Evolutionary conservation across 2,329 filamentous ascomycete genomes (phyloP), one percentile per base, ranked within the genome.

Genomic region (Fusarium bulbicola): DNA sequence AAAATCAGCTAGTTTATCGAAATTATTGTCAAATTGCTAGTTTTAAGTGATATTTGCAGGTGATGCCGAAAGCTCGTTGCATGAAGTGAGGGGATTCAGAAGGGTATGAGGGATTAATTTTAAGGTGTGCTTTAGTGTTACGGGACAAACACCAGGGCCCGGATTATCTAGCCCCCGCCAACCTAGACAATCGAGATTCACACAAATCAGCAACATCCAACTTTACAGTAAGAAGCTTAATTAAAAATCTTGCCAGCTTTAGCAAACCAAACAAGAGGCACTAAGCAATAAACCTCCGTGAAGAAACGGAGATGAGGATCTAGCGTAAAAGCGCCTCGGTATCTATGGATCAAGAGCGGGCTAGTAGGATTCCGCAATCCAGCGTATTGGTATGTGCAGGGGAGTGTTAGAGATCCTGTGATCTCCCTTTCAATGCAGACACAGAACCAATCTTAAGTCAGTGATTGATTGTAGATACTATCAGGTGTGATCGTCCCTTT

Each of bases 291-390:
- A 7, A 50, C 15, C 30, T 32, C 28, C 15, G 28, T 24, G 8
- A 24, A 32, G 30, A 7, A 34, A 34, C 21, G 15, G 47, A 50
- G 28, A 24, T 34, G 4, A 34, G 8, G 12, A n/a, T 4, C 7
- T 7, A 24, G 16, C 4, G 11, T 18, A 24, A 18, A 10, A n/a
- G 46, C 14, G 10, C 5, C 7, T 21, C 2, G 7, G 26, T 11
- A 16, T 16, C 1, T 8, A n/a, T 9, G 2, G 14, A n/a, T 12
- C 3, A 47, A 16, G 10, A n/a, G 15, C 21, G 3, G 14, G 15
- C 5, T 26, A 43, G 18, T 12, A 4, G 5, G 8, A 3, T 16
- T n/a, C 46, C 3, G 10, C 10, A 7, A n/a, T n/a, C 11, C 0
- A 7, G 28, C 10, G 3, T 12, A 14, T 11, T 49, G 10, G 9